phyloP scores from a whole-genome alignment of 208 protist species.

The Trichomonas vaginalis region DNA sequence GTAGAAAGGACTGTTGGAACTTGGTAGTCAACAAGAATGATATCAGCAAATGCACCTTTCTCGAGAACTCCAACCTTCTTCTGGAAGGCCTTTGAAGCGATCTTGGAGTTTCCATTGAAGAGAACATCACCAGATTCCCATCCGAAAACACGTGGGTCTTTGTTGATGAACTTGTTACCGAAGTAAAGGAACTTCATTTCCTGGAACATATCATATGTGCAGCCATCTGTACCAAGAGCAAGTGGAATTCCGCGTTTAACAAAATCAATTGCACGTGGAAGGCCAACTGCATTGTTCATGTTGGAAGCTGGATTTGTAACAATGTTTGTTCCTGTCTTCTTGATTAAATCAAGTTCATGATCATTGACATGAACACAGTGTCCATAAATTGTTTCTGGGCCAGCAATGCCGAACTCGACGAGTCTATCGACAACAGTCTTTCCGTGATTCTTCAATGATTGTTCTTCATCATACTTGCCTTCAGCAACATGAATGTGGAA shows the following conservation, averaged over 20 bases:
- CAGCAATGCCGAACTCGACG: background rate
- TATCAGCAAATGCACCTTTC: background rate
- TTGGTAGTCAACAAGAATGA: constrained; percentile 7
- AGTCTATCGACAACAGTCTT: background rate
- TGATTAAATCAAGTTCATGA: constrained; percentile 6
- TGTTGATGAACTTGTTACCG: background rate
- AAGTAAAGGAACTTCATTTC: constrained; percentile 6
- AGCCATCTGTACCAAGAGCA: background rate
- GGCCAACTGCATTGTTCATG: background rate
- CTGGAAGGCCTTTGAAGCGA: background rate
- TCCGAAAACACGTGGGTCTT: background rate
- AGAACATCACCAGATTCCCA: background rate
- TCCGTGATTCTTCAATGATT: background rate
- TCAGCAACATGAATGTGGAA: constrained; percentile 12
- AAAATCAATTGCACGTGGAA: background rate
- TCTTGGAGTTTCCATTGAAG: background rate
- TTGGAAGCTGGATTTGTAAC: constrained; percentile 3
- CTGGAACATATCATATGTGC: constrained; percentile 8
- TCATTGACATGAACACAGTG: background rate
- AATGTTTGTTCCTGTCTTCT: background rate
- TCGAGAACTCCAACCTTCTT: background rate
- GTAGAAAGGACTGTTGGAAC: background rate
- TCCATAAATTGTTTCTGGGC: background rate
- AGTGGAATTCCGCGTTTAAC: background rate
- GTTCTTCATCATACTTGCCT: background rate